phyloP scores from a whole-genome alignment of 345 rosid species.

The Corchorus olitorius region DNA sequence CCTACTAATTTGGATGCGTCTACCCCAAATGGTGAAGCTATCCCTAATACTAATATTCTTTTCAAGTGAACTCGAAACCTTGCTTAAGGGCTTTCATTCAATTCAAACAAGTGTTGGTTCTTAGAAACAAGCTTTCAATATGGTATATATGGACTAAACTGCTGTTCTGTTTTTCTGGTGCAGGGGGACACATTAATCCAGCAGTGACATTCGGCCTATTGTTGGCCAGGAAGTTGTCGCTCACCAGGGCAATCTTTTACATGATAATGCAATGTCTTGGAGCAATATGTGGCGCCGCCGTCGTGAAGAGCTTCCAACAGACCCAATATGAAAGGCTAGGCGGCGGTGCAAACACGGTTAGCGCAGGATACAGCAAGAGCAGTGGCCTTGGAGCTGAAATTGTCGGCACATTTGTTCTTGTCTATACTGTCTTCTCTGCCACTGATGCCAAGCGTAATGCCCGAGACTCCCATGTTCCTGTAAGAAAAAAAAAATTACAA shows the following conservation, averaged over 20 bases:
- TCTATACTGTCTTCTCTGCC: slow-evolving; percentile 56
- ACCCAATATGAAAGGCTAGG: slow-evolving; percentile 33
- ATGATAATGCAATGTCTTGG: slow-evolving; percentile 48
- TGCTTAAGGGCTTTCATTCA: too few species aligned
- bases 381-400: slow-evolving; percentile 47
- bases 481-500: slow-evolving; percentile 22
- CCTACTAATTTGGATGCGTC: too few species aligned
- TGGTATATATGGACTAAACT: neutral
- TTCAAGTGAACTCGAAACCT: too few species aligned
- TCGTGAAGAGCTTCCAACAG: slow-evolving; percentile 40
- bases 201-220: slow-evolving; percentile 51
- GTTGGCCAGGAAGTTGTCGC: slow-evolving; percentile 49
- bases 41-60: too few species aligned
- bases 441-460: slow-evolving; percentile 52
- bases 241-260: slow-evolving; percentile 44
- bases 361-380: slow-evolving; percentile 34
- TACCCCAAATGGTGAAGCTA: too few species aligned
- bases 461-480: slow-evolving; percentile 54
- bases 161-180: neutral
- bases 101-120: too few species aligned
- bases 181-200: slow-evolving; percentile 58
- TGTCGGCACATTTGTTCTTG: slow-evolving; percentile 46
- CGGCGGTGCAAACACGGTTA: slow-evolving; percentile 44
- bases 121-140: neutral
- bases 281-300: slow-evolving; percentile 46